Percentiles rank a stretch among this genome's conserved stretches.
Conservation (phyloP, 805 yeast species). For the Sugiyamaella lignohabitans region DNA sequence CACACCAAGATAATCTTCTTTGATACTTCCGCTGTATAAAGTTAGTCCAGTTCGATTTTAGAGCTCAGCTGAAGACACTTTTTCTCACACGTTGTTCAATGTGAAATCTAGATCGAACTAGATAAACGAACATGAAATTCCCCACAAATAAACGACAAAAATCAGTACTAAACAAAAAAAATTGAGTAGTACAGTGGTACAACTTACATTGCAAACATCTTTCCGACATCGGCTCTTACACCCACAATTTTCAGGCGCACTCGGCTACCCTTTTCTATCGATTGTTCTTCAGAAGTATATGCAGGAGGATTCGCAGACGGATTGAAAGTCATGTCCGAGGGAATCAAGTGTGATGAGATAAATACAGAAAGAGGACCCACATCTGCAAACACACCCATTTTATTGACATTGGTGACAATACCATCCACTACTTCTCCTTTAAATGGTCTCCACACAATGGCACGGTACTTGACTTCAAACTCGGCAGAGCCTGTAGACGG, state of each 20-base stretch:
- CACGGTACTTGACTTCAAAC: slow-evolving; percentile 91
- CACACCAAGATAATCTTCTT: slow-evolving; percentile 96
- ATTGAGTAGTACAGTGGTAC: too few relatives aligned
- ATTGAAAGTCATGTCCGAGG: slow-evolving; percentile 86
- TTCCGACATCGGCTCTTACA: slow-evolving; percentile 94
- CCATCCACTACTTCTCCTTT: slow-evolving; percentile 99
- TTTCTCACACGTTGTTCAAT: too few relatives aligned
- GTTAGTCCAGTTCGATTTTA: too few relatives aligned
- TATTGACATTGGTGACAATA: slow-evolving; percentile 83
- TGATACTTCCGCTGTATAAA: slow-evolving; percentile 88
- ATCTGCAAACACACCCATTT: slow-evolving; percentile 96
- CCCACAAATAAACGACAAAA: too few relatives aligned
- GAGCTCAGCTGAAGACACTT: too few relatives aligned
- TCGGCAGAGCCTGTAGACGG: slow-evolving; percentile 94
- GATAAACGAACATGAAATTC: too few relatives aligned
- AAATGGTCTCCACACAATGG: slow-evolving; percentile 97
- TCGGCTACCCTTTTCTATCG: slow-evolving; percentile 87
- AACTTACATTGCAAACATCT: slow-evolving; percentile 76
- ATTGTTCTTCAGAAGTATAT: slow-evolving; percentile 89
- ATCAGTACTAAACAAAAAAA: too few relatives aligned
- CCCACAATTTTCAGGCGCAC: slow-evolving; percentile 95
- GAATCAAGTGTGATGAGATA: slow-evolving; percentile 90
- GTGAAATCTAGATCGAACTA: too few relatives aligned
- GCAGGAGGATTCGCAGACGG: slow-evolving; percentile 99
- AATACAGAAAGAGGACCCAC: slow-evolving; percentile 96